A percentile compares a stretch with the other conserved stretches of the same genome.
phyloP scores from a whole-genome alignment of 345 rosid genomes.

The Nasturtium officinale region DNA sequence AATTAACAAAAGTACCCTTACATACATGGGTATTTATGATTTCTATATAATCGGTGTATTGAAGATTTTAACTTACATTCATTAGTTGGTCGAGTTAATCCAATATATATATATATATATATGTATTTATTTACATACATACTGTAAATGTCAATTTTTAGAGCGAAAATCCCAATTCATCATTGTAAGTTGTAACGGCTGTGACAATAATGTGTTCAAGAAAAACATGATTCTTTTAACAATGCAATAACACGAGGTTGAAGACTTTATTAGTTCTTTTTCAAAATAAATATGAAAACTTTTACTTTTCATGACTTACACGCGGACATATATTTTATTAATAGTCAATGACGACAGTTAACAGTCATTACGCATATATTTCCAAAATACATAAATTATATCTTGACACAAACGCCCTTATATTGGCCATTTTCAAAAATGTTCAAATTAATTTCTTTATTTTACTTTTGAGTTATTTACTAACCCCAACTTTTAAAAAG shows the following conservation, averaged over 20 bases:
- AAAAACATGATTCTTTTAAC: neutral
- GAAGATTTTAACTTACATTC: neutral
- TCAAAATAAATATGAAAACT: neutral
- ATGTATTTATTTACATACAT: too few species aligned
- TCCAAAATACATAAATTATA: neutral
- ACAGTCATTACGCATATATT: neutral
- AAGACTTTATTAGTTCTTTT: neutral
- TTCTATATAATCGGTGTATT: too few species aligned
- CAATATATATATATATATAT: too few species aligned
- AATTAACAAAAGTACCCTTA: neutral
- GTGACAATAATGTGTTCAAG: neutral
- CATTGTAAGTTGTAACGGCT: neutral
- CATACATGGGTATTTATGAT: neutral
- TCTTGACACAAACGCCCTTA: neutral
- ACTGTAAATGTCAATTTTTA: neutral
- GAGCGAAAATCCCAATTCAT: neutral
- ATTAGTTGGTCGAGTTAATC: neutral
- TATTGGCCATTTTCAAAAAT: neutral
- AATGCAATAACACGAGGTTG: neutral
- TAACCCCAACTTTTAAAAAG: neutral
- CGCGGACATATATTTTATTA: neutral
- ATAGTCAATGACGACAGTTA: neutral
- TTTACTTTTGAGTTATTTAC: neutral
- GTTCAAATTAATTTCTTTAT: too few species aligned
- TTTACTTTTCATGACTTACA: slow-evolving; percentile 5